These are phyloP conservation scores for Sonneratia alba DNA, from an alignment of 345 rosid species.

Conservation along the genomic window DNA sequence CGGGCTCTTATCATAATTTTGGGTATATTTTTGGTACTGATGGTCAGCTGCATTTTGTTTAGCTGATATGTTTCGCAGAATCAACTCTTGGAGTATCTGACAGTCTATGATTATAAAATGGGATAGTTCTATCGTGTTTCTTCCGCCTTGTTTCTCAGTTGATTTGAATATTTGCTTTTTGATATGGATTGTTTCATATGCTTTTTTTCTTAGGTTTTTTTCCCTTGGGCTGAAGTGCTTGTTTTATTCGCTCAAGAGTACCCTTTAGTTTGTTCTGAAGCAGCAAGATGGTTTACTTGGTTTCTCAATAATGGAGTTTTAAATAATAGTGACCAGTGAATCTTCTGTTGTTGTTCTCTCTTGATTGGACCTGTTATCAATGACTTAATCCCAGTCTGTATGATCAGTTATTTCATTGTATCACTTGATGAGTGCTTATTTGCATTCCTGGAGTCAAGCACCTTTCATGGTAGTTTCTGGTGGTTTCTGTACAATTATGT, in stretches of 20 bases:
- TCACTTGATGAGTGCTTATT: neutral
- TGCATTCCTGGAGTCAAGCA: neutral
- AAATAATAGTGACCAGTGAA: neutral
- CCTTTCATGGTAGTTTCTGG: neutral
- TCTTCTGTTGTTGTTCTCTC: neutral
- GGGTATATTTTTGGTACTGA: neutral
- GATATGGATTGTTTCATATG: neutral
- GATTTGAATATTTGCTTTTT: neutral
- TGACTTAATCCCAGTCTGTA: neutral
- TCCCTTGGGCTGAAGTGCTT: too few species aligned
- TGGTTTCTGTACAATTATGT: neutral
- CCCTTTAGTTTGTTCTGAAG: neutral
- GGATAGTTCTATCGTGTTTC: neutral
- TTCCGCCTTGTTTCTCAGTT: neutral
- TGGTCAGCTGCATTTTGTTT: neutral
- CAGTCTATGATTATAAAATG: neutral
- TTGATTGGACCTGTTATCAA: neutral
- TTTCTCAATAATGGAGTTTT: neutral
- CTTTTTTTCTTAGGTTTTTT: too few species aligned
- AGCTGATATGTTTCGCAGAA: neutral
- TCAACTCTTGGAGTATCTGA: neutral
- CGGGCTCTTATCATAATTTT: neutral
- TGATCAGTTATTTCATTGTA: too few species aligned
- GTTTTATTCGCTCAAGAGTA: neutral
- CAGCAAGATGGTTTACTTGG: neutral